Evolutionary conservation across 2,329 filamentous ascomycete species (phyloP), one percentile per base, ranked within the genome.

Genomic region (Nigrograna mackinnonii): DNA sequence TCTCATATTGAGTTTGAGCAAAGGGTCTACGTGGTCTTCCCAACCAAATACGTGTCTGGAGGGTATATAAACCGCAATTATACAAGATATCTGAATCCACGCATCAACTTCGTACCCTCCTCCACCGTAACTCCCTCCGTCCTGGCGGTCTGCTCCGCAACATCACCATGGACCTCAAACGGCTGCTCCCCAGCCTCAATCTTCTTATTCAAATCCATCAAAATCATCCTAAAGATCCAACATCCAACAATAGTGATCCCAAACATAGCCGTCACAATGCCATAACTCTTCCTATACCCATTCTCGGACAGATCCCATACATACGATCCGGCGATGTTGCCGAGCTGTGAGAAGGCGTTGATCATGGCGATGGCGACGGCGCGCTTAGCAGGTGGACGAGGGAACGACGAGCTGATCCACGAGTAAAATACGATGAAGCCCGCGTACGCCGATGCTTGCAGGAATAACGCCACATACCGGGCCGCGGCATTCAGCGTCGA

Each of bases 181-280:
- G 61, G 55, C 28, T 52, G 46, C 18, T 58, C 51, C 1, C 60
- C 63, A 12, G 55, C 58, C 39, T 67, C 62, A 17, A 67, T 47
- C 46, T 58, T 47, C 62, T 61, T 64, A 20, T 67, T 67, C 34
- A 65, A 30, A 2, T 46, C 39, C 19, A 57, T 34, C 22, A 67
- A 24, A 19, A 67, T 57, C 2, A 58, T 11, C 44, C 47, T 59
- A 41, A 67, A 66, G 9, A 60, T 39, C 17, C 46, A 59, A 44
- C 76, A 83, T 4, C 79, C 80, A 0, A 72, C 24, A 22, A 83
- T 76, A 0, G 82, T 80, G 30, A 82, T 53, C 3, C 79, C 80
- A 55, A 84, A 85, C 82, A 85, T 85, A 56, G 79, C 72, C 12
- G 78, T 76, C 4, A 85, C 83, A 43, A 86, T 82, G 4, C 80